Evolutionary conservation across 2,329 filamentous ascomycete genomes (phyloP), one percentile per base, ranked within the genome.

Genomic region (Endocalyx cinctus): DNA sequence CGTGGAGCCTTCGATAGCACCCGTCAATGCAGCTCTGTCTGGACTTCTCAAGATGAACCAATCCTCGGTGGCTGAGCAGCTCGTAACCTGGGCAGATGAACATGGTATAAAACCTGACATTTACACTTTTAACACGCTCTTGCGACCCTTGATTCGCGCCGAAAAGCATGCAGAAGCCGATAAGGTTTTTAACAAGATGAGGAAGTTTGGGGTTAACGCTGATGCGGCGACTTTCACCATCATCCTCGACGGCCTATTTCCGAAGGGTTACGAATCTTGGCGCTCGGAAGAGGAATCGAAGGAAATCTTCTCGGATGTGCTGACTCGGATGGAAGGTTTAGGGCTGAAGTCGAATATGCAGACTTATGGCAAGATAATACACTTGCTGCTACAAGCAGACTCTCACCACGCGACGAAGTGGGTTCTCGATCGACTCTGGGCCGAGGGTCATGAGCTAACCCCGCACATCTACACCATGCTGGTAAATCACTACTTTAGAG

Each of bases 381-480:
- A 87, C 57, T 63, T 72, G 13, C 62, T 87, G 10, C 63, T 85
- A 14, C 43, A 69, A 60, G 49, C 57, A 10, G 58, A 56, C 38
- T 60, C 64, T 16, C 63, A 62, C 26, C 55, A 59, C 2, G 74
- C 77, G 35, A 71, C 84, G 11, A 69, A 72, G 27, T 68, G 69
- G 2, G 68, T 90, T 6, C 67, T 87, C 27, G 58, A 64, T 2
- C 74, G 82, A 54, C 83, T 92, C 70, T 60, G 63, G 31, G 46
- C 50, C 5, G 60, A 66, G 16, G 70, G 71, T 14, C 50, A 82
- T 27, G 54, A 68, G 29, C 68, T 77, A 3, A 74, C 74, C 4
- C 59, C 76, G 2, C 73, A 87, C 46, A 84, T 87, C 50, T 84
- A 84, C 63, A 89, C 84, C 16, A 84, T 82, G 49, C 71, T 92